Base-by-base conservation (phyloP, 2,329 filamentous ascomycete genomes). In the Epichloe sylvatica region DNA sequence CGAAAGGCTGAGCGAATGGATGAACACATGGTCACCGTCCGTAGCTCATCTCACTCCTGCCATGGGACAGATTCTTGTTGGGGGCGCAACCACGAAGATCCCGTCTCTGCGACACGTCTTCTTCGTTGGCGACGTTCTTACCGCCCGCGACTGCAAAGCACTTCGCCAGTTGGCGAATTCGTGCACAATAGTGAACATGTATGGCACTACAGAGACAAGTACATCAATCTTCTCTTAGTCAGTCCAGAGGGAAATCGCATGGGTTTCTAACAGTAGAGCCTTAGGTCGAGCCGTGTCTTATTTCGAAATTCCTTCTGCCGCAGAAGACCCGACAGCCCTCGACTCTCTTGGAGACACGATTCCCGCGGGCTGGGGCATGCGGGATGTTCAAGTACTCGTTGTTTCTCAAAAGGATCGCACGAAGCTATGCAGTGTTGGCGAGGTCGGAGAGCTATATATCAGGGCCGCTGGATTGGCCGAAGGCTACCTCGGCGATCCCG, bases 61-160 rank as follows among this genome's bases (percentile, higher is more conserved):
- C 51, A 96, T 97, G 90, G 90, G 90, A 49, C 87, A 96, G 59
- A 92, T 97, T 53, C 71, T 97, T 2, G 83, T 91, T n/a, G 90
- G 89, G 41, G 87, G 86, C 56, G 85, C 88, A 23, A 82, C 71
- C 3, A 81, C 86, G 0, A 67, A 85, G 56, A 94, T 96, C 60
- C 84, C 87, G 1, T 73, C 76, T 12, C 72, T 97, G n/a, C 75
- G 83, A 51, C 74, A 80, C 51, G 88, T 83, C 17, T 91, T 97
- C 72, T 97, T 91, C 54, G 91, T 97, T 1, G 92, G 92, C 34
- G 91, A 97, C 61, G 73, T 96, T 35, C 67, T 97, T 30, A 30
- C 30, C 30, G 30, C 30, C 9, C 30, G 30, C 30, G 45, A 94
- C 88, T 54, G 94, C 82, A 62, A 77, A 81, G 60, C 91, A 97